These are phyloP conservation scores for Graphiopsis chlorocephala DNA, from an alignment of 2,329 filamentous ascomycete species.

Conservation along the genomic window DNA sequence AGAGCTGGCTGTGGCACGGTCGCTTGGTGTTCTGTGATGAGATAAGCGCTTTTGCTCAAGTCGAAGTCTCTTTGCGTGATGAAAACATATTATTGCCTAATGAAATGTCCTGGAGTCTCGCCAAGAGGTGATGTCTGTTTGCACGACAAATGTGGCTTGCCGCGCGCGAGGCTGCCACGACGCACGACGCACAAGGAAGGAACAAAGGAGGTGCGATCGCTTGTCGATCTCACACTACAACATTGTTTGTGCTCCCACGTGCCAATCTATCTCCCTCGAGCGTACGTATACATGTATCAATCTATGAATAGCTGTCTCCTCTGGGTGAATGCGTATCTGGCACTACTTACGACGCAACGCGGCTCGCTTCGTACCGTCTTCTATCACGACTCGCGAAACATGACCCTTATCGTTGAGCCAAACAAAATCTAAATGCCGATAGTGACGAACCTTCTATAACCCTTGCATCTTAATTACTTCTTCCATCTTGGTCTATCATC, in stretches of 20 bases:
- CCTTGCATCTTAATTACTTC: background rate
- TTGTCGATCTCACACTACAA: background rate
- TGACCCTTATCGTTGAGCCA: background rate
- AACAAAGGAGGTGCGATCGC: background rate
- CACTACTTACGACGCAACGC: background rate
- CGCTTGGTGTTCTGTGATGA: background rate
- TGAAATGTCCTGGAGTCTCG: background rate
- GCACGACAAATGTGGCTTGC: background rate
- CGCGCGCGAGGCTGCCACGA: background rate
- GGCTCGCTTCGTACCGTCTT: background rate
- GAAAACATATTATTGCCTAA: background rate
- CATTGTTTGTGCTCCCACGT: background rate
- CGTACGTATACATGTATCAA: background rate
- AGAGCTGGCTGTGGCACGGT: background rate
- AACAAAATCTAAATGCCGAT: background rate
- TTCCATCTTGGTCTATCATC: background rate
- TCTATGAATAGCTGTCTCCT: background rate
- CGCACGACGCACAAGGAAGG: background rate
- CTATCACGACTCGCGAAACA: background rate
- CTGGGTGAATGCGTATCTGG: background rate
- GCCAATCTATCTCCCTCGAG: background rate
- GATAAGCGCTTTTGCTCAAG: background rate
- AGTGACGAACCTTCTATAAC: background rate
- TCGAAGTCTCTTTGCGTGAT: background rate
- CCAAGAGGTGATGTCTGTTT: conserved; percentile 1